phyloP scores from a whole-genome alignment of 2,329 filamentous ascomycete genomes.

The Zymoseptoria pseudotritici region DNA sequence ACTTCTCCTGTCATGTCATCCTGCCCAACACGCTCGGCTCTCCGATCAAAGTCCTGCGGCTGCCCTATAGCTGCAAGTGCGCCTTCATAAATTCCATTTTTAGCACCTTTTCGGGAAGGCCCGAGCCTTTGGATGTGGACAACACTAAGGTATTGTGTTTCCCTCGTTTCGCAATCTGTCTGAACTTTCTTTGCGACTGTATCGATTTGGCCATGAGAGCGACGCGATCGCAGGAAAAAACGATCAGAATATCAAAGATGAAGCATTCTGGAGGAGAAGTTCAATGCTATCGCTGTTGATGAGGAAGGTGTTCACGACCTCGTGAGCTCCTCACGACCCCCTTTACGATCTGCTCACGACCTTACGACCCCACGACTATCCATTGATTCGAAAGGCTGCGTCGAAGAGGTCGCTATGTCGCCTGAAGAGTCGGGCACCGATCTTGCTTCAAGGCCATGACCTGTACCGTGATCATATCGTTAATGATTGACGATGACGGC shows the following conservation, averaged over 20 bases:
- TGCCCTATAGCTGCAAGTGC: background rate
- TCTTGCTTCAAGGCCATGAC: background rate
- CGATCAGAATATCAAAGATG: too few relatives aligned
- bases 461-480: background rate
- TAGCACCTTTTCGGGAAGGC: background rate
- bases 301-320: background rate
- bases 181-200: background rate
- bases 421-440: background rate
- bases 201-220: background rate
- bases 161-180: background rate
- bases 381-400: too few relatives aligned
- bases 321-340: background rate
- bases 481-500: background rate
- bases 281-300: too few relatives aligned
- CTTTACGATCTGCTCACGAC: background rate
- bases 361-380: too few relatives aligned
- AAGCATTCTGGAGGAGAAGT: too few relatives aligned
- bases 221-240: background rate
- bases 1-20: background rate
- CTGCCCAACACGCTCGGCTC: background rate
- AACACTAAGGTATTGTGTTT: too few relatives aligned
- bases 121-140: too few relatives aligned
- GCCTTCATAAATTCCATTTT: background rate
- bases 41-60: background rate
- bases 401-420: background rate